Percentiles rank a stretch among this genome's conserved stretches.
Evolutionary conservation across 352 stramenopile species (phyloP).

Genomic region (Phytophthora citrophthora): DNA sequence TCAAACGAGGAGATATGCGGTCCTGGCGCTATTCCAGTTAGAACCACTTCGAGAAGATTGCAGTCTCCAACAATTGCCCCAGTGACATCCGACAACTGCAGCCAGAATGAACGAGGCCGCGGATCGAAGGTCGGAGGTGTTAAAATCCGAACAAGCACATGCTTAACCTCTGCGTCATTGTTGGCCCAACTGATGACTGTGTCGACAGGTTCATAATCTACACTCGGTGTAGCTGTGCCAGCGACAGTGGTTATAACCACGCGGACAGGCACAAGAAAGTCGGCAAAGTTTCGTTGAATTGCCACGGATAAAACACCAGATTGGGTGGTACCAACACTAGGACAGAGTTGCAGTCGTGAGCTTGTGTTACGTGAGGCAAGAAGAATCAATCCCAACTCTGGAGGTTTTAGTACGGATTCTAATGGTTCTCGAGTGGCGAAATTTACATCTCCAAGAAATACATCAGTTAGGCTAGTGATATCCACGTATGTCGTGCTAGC

Average conservation of each 20-base stretch:
- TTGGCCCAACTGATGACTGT: constrained; percentile 42
- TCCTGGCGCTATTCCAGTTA: constrained; percentile 40
- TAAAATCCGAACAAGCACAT: constrained; percentile 49
- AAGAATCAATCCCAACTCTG: constrained; percentile 55
- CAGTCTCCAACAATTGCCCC: constrained; percentile 59
- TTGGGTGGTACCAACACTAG: constrained; percentile 40
- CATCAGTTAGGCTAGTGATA: constrained; percentile 47
- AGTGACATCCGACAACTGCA: constrained; percentile 54
- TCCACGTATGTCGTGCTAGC: constrained; percentile 49
- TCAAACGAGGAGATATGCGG: constrained; percentile 55
- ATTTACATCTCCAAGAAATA: constrained; percentile 54
- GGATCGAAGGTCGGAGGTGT: constrained; percentile 46
- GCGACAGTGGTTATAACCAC: constrained; percentile 50
- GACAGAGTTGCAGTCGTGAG: constrained; percentile 59
- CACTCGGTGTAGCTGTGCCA: constrained; percentile 50
- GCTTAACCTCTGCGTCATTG: constrained; percentile 42
- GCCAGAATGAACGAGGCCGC: constrained; percentile 44
- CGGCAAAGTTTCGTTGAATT: constrained; percentile 61
- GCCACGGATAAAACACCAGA: constrained; percentile 48
- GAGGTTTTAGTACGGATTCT: constrained; percentile 36
- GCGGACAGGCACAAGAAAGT: constrained; percentile 28
- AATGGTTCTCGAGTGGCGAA: constrained; percentile 51
- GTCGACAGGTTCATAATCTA: constrained; percentile 58
- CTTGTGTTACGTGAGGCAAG: constrained; percentile 55
- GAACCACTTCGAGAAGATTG: constrained; percentile 46